A percentile compares a stretch with the other conserved stretches of the same genome.
These are phyloP conservation scores for Tolypocladium cylindrosporum DNA, from an alignment of 2,329 filamentous ascomycete genomes.

Conservation along the genomic window DNA sequence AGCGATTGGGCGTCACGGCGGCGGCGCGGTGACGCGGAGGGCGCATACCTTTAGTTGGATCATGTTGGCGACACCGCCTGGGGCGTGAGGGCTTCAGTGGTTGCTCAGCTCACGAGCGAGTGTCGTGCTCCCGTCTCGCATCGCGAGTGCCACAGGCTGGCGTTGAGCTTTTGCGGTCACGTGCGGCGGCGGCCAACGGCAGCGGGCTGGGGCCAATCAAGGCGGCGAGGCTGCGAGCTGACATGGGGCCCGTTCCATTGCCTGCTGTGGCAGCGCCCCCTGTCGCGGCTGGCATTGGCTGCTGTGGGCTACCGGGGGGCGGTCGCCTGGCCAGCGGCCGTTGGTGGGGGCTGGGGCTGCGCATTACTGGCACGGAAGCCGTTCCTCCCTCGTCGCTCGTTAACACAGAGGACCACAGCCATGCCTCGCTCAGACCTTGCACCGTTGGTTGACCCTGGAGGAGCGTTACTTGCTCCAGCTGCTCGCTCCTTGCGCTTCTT, in stretches of 20 bases:
- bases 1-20: conserved; percentile 2
- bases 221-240: neutral
- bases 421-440: neutral
- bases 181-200: neutral
- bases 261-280: neutral
- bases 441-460: neutral
- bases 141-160: neutral
- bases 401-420: neutral
- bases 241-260: neutral
- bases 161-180: neutral
- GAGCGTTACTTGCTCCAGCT: neutral
- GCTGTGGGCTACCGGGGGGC: neutral
- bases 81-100: conserved; percentile 1
- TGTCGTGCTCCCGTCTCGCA: neutral
- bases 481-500: neutral
- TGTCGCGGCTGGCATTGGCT: neutral
- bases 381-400: neutral
- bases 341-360: conserved; percentile 9
- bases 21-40: neutral
- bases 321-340: conserved; percentile 20
- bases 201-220: neutral
- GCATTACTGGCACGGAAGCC: neutral
- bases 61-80: conserved; percentile 46
- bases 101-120: neutral
- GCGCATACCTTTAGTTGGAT: conserved; percentile 75